Base-by-base conservation (phyloP, 495 filamentous ascomycete genomes). In the Penicillium desertorum region DNA sequence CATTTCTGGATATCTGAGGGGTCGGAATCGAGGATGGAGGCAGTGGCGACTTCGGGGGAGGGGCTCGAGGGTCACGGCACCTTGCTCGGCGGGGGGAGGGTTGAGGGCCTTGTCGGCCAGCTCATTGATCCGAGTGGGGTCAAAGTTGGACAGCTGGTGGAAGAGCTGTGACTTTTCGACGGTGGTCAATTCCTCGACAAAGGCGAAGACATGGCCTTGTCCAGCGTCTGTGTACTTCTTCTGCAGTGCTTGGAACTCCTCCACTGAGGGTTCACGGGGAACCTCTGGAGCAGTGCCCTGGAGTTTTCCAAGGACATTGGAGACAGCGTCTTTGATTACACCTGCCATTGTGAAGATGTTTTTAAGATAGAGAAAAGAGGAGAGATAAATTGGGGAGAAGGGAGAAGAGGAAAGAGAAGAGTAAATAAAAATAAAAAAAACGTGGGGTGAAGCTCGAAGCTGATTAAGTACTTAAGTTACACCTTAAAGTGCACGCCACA, bases 161-260 rank as follows among this genome's bases (percentile, higher is more conserved):
- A 83, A 96, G 56, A 99, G 83, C 7, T 80, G 73, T 32, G 85
- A 84, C 74, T 96, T 91, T 60, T 96, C 92, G 42, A 77, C 67
- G 19, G 76, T 72, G 49, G 75, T 77, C 48, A 99, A 84, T 54
- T 86, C 80, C 60, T 98, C 90, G 76, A 85, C 93, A 75, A 96
- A 98, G 19, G 88, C 79, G 68, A 98, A 91, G 41, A 99, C 90
- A 43, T 99, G 94, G 37, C 85, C 89, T 76, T 99, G 94, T 19
- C 80, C 82, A 49, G 90, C 90, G 43, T 84, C 77, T 44, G 81
- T 80, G 75, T 96, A 99, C 66, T 89, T 89, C 54, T 86, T 74
- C 72, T 82, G 83, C 22, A 99, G 84, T 62, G 85, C 75, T 47
- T 91, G 78, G 60, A 95, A 74, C 66, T 96, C 83, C 61, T 88